phyloP scores from a whole-genome alignment of 2,329 filamentous ascomycete species.

The Zarea fungicola region DNA sequence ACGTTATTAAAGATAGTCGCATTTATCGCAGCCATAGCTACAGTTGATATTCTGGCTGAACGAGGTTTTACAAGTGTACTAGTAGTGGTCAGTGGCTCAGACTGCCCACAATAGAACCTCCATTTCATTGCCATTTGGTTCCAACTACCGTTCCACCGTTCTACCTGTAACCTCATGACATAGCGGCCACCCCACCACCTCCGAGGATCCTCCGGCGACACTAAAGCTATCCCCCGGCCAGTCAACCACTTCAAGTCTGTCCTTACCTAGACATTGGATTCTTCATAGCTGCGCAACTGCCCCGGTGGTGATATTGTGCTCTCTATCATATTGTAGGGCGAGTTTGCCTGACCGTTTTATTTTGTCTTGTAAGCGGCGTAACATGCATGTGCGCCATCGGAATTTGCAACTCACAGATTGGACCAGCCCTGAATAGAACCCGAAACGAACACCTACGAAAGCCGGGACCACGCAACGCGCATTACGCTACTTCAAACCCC shows the following conservation, averaged over 20 bases:
- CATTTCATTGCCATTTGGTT: too few relatives aligned
- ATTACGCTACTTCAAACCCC: neutral
- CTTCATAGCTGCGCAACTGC: neutral
- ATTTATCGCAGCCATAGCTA: too few relatives aligned
- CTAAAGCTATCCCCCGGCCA: slow-evolving; percentile 6
- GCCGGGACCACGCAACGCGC: neutral
- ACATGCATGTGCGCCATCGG: neutral
- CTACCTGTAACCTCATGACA: too few relatives aligned
- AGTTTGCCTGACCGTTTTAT: neutral
- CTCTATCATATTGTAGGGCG: neutral
- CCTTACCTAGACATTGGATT: slow-evolving; percentile 9
- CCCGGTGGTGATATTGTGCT: slow-evolving; percentile 1
- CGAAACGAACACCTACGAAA: neutral
- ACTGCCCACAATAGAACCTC: too few relatives aligned
- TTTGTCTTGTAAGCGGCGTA: neutral
- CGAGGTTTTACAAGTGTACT: too few relatives aligned
- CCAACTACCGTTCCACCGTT: too few relatives aligned
- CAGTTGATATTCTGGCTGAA: too few relatives aligned
- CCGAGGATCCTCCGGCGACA: slow-evolving; percentile 14
- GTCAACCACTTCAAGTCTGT: slow-evolving; percentile 4
- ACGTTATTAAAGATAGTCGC: too few relatives aligned
- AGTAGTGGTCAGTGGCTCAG: too few relatives aligned
- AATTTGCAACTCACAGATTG: neutral
- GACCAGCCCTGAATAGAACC: neutral
- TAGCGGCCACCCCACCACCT: slow-evolving; percentile 1